Evolutionary conservation across 2,329 filamentous ascomycete species (phyloP), one percentile per base, ranked within the genome.

Genomic region (Alternaria sp.): DNA sequence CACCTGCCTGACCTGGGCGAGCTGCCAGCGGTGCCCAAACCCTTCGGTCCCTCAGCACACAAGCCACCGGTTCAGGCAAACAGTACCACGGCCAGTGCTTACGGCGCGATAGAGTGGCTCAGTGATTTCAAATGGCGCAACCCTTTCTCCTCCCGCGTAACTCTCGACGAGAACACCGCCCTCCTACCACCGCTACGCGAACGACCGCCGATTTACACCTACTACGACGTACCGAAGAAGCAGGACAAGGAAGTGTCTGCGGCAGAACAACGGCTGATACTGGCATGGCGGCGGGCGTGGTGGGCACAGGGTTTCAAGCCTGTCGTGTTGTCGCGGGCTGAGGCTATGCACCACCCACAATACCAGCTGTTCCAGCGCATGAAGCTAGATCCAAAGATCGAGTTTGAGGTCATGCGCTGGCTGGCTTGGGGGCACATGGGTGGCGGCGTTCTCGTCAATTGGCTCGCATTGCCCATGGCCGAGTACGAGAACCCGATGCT

Each of bases 251-350:
- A 86, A 17, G 86, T 87, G 54, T 87, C 87, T 70, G 87, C 91
- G 63, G 91, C 92, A 5, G 92, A 97, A 77, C 90, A 90, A 74
- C 87, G 90, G 62, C 82, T 98, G 62, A 85, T 98, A 52, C 83
- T 97, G 61, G 91, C 92, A 57, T 98, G 96, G 96, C 88, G 94
- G 64, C 88, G 93, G 49, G 94, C 95, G 3, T 98, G 95, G 93
- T 98, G 93, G 92, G 93, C 94, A 0, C 89, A 96, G 73, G 96
- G 95, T 11, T 97, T 98, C 81, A 89, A 86, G 66, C 95, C 96
- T 0, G 85, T 96, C 8, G 91, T 98, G 44, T 81, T 98, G 59
- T 90, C 91, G 54, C 87, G 89, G 15, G 88, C 87, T 1, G 95
- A 98, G 77, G 93, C 94, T 17, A 91, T 90, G 84, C 89, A 89